phyloP scores from a whole-genome alignment of 495 filamentous ascomycete species.

The Zalerion maritima region DNA sequence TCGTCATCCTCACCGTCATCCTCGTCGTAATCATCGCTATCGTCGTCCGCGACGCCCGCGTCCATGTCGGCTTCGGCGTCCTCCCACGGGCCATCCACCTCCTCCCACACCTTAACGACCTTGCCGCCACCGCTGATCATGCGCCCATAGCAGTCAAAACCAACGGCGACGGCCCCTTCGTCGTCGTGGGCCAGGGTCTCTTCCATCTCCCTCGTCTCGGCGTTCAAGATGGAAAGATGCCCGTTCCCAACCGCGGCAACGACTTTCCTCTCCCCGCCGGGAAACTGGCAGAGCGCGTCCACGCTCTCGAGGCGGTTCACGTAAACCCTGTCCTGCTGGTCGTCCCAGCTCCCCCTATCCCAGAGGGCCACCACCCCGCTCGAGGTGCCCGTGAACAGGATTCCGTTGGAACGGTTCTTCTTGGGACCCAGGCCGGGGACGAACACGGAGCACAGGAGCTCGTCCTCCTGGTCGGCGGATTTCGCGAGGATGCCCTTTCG shows the following conservation, averaged over 20 bases:
- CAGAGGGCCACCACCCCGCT: constrained; percentile 76
- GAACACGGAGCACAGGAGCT: constrained; percentile 64
- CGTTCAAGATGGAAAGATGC: constrained; percentile 29
- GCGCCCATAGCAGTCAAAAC: constrained; percentile 67
- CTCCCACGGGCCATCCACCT: no score
- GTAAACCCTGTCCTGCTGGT: constrained; percentile 77
- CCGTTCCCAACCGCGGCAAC: constrained; percentile 70
- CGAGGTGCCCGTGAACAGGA: constrained; percentile 65
- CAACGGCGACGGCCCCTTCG: constrained; percentile 63
- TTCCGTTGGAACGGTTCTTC: constrained; percentile 50
- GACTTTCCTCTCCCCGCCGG: constrained; percentile 53
- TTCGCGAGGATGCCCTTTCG: constrained; percentile 66
- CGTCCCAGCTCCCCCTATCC: constrained; percentile 89
- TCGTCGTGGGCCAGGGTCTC: constrained; percentile 57
- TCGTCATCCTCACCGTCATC: constrained; percentile 31
- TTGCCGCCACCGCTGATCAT: constrained; percentile 78
- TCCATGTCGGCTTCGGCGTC: no score
- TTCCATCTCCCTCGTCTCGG: constrained; percentile 25
- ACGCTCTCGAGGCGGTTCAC: constrained; percentile 54
- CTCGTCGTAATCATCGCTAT: constrained; percentile 26
- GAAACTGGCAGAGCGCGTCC: constrained; percentile 52
- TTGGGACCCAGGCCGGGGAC: constrained; percentile 47
- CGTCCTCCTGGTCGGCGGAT: constrained; percentile 89
- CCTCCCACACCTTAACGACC: constrained; percentile 74
- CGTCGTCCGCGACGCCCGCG: constrained; percentile 19